These are phyloP conservation scores for Bipolaris cookei DNA, from an alignment of 2,329 filamentous ascomycete genomes.

Conservation along the genomic window DNA sequence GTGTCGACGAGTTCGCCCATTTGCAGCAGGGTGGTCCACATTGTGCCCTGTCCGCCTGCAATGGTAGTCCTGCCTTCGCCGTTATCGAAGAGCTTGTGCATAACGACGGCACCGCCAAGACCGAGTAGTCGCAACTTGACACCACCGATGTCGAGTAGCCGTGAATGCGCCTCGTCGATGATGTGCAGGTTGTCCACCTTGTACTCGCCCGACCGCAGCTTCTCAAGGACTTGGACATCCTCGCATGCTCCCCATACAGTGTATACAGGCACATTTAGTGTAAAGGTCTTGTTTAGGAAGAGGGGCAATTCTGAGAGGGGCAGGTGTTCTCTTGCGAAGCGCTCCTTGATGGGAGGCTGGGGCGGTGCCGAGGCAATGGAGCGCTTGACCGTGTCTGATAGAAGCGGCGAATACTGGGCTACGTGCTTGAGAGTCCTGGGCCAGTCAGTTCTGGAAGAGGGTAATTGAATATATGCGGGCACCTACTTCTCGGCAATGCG, in stretches of 20 bases:
- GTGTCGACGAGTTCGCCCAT: constrained; percentile 99
- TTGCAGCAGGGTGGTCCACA: constrained; percentile 98
- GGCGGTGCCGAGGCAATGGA: constrained; percentile 72
- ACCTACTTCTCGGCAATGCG: constrained; percentile 96
- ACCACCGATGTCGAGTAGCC: constrained; percentile 91
- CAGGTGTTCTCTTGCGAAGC: constrained; percentile 80
- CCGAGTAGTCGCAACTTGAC: constrained; percentile 95
- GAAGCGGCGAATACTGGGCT: constrained; percentile 94
- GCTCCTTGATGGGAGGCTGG: constrained; percentile 75
- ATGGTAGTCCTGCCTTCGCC: constrained; percentile 98
- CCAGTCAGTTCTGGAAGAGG: constrained; percentile 18
- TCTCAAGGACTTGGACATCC: constrained; percentile 95
- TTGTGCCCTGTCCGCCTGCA: constrained; percentile 95
- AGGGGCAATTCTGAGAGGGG: constrained; percentile 91
- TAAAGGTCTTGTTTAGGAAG: constrained; percentile 86
- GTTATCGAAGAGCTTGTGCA: constrained; percentile 99
- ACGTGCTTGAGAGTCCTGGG: constrained; percentile 93
- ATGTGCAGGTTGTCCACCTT: constrained; percentile 98
- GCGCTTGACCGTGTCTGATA: constrained; percentile 75
- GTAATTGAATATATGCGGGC: constrained; percentile 17
- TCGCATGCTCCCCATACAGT: constrained; percentile 99
- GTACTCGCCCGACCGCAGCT: constrained; percentile 96
- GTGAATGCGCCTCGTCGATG: constrained; percentile 96
- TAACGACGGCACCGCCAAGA: constrained; percentile 93
- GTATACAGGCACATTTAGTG: constrained; percentile 94